phyloP scores from a whole-genome alignment of 2,329 filamentous ascomycete species.

The Gaeumannomyces sp. region DNA sequence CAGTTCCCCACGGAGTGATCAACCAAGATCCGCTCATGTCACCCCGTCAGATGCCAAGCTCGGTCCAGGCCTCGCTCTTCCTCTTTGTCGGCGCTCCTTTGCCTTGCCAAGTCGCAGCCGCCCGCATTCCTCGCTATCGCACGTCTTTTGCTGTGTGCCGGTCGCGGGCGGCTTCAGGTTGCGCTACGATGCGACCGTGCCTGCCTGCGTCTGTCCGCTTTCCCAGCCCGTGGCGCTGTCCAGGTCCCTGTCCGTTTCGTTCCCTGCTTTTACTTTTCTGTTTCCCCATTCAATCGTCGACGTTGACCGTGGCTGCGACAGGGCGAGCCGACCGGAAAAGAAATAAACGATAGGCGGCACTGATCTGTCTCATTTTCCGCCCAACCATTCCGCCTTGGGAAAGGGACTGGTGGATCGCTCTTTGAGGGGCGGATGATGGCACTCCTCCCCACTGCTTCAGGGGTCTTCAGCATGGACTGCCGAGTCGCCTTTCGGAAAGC shows the following conservation, averaged over 20 bases:
- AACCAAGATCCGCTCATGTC: neutral
- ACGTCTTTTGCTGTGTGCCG: too few species aligned
- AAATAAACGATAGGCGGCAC: neutral
- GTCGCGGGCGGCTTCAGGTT: too few species aligned
- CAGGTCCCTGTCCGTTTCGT: too few species aligned
- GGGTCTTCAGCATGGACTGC: neutral
- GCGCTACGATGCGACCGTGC: too few species aligned
- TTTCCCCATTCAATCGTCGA: too few species aligned
- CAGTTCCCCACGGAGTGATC: neutral
- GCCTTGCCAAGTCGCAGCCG: too few species aligned
- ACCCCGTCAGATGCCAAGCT: neutral
- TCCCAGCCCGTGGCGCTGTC: too few species aligned
- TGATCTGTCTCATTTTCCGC: neutral
- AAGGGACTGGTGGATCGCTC: neutral
- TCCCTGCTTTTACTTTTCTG: neutral
- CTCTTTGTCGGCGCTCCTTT: too few species aligned
- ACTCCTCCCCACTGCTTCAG: neutral
- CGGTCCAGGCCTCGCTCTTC: neutral
- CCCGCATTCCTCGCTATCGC: too few species aligned
- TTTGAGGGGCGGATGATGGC: neutral
- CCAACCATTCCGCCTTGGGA: neutral
- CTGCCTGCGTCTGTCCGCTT: too few species aligned
- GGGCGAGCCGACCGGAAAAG: neutral
- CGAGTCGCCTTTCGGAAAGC: neutral
- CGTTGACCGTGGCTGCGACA: too few species aligned